Conservation (phyloP, 2,329 filamentous ascomycete species). For the Botrytis medusae region DNA sequence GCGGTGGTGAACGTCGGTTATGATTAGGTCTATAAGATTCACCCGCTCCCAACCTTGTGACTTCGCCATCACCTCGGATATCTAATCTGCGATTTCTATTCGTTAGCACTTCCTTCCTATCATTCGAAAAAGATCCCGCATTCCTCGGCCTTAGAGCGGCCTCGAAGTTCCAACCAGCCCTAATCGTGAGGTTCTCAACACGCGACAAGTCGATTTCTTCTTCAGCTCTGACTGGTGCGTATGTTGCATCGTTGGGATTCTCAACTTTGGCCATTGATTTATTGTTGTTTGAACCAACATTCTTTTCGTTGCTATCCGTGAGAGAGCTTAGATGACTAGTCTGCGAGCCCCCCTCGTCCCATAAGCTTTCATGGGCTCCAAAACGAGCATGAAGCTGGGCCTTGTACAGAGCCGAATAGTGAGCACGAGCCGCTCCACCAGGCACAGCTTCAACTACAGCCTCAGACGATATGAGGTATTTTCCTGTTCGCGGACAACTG, state of each 20-base stretch:
- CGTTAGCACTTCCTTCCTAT: slow-evolving; percentile 21
- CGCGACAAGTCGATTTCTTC: background rate
- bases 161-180: background rate
- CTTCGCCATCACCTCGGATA: slow-evolving; percentile 39
- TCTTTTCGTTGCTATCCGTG: background rate
- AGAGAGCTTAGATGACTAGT: no score
- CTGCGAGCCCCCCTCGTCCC: background rate
- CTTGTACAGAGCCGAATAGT: background rate
- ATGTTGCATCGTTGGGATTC: background rate
- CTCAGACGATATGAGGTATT: background rate
- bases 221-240: background rate
- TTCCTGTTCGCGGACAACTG: background rate
- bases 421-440: background rate
- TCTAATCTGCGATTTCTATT: slow-evolving; percentile 22
- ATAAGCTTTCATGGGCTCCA: background rate
- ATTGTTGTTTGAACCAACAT: background rate
- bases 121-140: background rate
- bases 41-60: slow-evolving; percentile 39
- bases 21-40: slow-evolving; percentile 39
- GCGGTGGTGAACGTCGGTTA: slow-evolving; percentile 35
- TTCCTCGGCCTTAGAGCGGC: background rate
- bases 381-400: background rate
- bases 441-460: background rate
- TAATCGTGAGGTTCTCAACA: background rate
- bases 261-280: background rate